Evolutionary conservation across 2,329 filamentous ascomycete genomes (phyloP).

Genomic region (Diatrype stigma): DNA sequence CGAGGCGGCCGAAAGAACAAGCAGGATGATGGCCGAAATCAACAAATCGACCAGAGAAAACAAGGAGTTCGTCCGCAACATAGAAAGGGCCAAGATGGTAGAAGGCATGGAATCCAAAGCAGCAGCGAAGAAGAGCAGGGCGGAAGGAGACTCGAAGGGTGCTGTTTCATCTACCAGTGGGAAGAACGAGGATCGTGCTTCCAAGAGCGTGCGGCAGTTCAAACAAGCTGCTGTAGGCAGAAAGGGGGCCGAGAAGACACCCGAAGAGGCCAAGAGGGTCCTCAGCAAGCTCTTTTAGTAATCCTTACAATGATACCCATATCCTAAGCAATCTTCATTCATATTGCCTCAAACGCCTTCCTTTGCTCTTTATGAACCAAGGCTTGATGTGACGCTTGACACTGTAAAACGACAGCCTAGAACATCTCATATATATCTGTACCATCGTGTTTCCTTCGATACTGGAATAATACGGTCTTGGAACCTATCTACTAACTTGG

Average conservation of each 20-base stretch:
- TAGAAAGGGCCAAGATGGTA: constrained; percentile 76
- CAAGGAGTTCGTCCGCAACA: constrained; percentile 73
- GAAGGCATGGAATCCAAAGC: constrained; percentile 66
- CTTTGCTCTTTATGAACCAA: background rate
- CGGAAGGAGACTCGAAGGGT: constrained; percentile 10
- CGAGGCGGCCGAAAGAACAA: constrained; percentile 75
- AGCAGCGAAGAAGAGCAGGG: constrained; percentile 39
- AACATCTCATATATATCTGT: too few species aligned
- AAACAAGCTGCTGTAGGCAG: constrained; percentile 25
- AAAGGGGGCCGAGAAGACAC: constrained; percentile 21
- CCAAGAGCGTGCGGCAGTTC: constrained; percentile 21
- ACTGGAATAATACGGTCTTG: too few species aligned
- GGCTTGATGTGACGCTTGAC: too few species aligned
- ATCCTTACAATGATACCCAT: constrained; percentile 22
- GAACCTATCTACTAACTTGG: too few species aligned
- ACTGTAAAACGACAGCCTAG: too few species aligned
- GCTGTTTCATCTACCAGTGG: background rate
- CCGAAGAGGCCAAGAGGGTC: constrained; percentile 26
- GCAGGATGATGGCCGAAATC: constrained; percentile 74
- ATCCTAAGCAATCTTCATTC: too few species aligned
- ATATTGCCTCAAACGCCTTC: too few species aligned
- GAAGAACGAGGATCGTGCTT: constrained; percentile 1
- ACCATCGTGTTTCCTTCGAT: too few species aligned
- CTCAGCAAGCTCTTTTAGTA: constrained; percentile 27
- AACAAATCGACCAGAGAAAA: constrained; percentile 73